phyloP scores from a whole-genome alignment of 257 asterid genomes.

The Ilex aquifolium region DNA sequence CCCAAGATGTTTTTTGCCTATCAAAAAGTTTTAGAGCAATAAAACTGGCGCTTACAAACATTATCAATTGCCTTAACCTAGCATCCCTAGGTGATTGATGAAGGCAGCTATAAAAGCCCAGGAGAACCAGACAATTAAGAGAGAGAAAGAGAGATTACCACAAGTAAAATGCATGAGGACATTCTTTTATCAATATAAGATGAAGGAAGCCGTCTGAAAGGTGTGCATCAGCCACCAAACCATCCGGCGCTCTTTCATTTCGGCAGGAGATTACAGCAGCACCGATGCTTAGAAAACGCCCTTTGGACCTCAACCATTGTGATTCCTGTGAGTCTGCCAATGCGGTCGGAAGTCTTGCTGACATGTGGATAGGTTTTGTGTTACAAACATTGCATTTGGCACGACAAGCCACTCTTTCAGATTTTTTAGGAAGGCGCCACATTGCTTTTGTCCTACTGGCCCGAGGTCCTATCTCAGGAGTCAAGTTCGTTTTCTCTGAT shows the following conservation, averaged over 20 bases:
- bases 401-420: slow-evolving; percentile 46
- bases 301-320: slow-evolving; percentile 70
- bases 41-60: too few species aligned
- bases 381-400: slow-evolving; percentile 77
- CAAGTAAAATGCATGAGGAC: slow-evolving; percentile 77
- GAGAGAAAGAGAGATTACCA: slow-evolving; percentile 37
- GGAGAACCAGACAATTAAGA: not conserved
- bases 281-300: slow-evolving; percentile 77
- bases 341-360: slow-evolving; percentile 19
- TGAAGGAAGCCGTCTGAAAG: slow-evolving; percentile 94
- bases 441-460: slow-evolving; percentile 24
- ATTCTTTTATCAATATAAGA: slow-evolving; percentile 72
- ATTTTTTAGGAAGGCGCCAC: slow-evolving; percentile 41
- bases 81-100: too few species aligned
- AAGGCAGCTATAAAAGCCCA: too few species aligned
- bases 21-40: too few species aligned
- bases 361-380: slow-evolving; percentile 23
- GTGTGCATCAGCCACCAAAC: slow-evolving; percentile 96
- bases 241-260: slow-evolving; percentile 91
- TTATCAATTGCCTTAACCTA: too few species aligned
- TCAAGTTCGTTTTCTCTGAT: slow-evolving; percentile 30
- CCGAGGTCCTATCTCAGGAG: slow-evolving; percentile 32
- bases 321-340: slow-evolving; percentile 36
- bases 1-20: too few species aligned
- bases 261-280: slow-evolving; percentile 97